These are phyloP conservation scores for Viola odorata DNA, from an alignment of 345 rosid genomes.

Conservation along the genomic window DNA sequence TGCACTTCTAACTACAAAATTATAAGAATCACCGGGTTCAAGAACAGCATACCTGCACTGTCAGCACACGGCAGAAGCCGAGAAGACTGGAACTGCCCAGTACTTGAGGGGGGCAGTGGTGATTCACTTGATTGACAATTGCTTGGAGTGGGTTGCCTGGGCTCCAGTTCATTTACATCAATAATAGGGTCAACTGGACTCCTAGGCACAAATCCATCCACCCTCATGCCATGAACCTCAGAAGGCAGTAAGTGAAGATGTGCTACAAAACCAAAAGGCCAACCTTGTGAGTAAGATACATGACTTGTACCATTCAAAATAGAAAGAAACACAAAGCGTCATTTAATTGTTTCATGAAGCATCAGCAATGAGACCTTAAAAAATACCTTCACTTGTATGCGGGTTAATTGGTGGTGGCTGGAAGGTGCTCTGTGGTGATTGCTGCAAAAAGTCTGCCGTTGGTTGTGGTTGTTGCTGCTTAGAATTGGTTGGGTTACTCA, in stretches of 20 bases:
- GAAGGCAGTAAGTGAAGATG: slow-evolving; percentile 11
- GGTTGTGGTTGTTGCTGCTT: slow-evolving; percentile 15
- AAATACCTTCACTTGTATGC: slow-evolving; percentile 12
- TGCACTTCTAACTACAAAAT: too few species aligned
- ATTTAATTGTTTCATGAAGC: not conserved
- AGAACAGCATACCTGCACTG: too few species aligned
- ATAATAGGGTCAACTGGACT: slow-evolving; percentile 10
- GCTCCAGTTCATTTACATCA: slow-evolving; percentile 6
- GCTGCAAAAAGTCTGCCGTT: slow-evolving; percentile 16
- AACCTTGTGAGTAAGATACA: not conserved
- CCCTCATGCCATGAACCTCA: slow-evolving; percentile 8
- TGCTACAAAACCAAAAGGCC: slow-evolving; percentile 1
- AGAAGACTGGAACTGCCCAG: too few species aligned
- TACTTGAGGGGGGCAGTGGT: slow-evolving; percentile 14
- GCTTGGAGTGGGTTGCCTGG: slow-evolving; percentile 9
- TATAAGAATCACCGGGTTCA: too few species aligned
- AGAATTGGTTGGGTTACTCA: slow-evolving; percentile 9
- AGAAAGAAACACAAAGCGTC: too few species aligned
- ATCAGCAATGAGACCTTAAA: slow-evolving; percentile 4
- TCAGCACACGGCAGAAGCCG: too few species aligned
- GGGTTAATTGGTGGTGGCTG: slow-evolving; percentile 14
- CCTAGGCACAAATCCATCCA: slow-evolving; percentile 8
- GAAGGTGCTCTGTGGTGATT: slow-evolving; percentile 12
- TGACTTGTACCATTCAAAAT: too few species aligned
- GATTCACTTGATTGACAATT: slow-evolving; percentile 9